A percentile compares a stretch with the other conserved stretches of the same genome.
Evolutionary conservation across 441 rosid species (phyloP).

Genomic region (Gossypium lobatum): DNA sequence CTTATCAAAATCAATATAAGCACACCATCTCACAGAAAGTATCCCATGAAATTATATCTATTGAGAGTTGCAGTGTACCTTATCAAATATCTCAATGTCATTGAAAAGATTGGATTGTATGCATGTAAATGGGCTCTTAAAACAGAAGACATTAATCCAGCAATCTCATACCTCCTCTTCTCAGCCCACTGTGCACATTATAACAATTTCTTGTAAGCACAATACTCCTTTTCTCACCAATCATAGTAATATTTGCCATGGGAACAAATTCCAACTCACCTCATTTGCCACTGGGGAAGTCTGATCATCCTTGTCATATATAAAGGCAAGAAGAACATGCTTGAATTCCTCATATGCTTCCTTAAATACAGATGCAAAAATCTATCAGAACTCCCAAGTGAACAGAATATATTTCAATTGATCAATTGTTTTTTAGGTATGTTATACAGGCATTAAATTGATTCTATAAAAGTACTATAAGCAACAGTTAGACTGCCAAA

Average conservation of each 20-base stretch:
- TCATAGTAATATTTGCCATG: background rate
- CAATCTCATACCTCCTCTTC: slow-evolving; percentile 79
- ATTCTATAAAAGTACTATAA: no score
- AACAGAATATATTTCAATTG: background rate
- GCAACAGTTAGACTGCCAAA: no score
- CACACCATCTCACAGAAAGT: background rate
- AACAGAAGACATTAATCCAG: slow-evolving; percentile 80
- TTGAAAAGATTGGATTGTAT: slow-evolving; percentile 74
- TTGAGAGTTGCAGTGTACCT: slow-evolving; percentile 32
- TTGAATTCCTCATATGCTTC: slow-evolving; percentile 98
- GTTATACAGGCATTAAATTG: no score
- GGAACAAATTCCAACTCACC: slow-evolving; percentile 37
- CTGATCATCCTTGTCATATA: slow-evolving; percentile 73
- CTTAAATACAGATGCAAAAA: slow-evolving; percentile 48
- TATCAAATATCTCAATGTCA: slow-evolving; percentile 82
- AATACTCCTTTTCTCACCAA: background rate
- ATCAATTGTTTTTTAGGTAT: no score
- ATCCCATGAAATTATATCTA: background rate
- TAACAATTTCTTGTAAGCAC: background rate
- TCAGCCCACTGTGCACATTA: slow-evolving; percentile 68
- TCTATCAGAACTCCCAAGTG: slow-evolving; percentile 22
- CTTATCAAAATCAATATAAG: background rate
- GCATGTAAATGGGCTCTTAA: slow-evolving; percentile 82
- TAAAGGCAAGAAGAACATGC: slow-evolving; percentile 87
- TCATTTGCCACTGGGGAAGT: slow-evolving; percentile 84